phyloP scores from a whole-genome alignment of 202 grass and related monocot genomes.

The Setaria viridis region DNA sequence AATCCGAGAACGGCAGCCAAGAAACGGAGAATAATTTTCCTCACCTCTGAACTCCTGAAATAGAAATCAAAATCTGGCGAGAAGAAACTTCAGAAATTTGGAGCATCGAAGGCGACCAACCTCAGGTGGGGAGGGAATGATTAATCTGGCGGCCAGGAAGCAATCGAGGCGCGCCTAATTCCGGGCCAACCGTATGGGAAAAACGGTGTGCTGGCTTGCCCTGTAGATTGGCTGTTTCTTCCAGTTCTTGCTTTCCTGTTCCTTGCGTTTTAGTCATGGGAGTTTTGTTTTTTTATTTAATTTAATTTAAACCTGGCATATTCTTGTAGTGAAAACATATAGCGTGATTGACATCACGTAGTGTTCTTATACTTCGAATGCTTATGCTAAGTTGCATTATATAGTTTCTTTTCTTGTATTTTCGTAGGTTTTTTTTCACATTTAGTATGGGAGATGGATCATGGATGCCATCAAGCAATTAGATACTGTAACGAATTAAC shows the following conservation, averaged over 20 bases:
- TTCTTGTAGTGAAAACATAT: not conserved
- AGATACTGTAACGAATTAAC: not conserved
- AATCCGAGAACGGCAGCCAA: conserved; percentile 13
- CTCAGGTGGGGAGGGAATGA: not conserved
- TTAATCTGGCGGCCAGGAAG: conserved; percentile 24
- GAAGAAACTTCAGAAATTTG: conserved; percentile 22
- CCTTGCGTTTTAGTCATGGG: conserved; percentile 19
- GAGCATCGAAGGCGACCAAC: conserved; percentile 17
- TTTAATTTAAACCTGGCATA: not conserved
- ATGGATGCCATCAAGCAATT: not conserved
- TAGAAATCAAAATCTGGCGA: conserved; percentile 19
- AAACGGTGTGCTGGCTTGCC: conserved; percentile 49
- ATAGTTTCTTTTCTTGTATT: not conserved
- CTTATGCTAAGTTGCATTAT: not conserved
- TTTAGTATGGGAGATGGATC: not conserved
- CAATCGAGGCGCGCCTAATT: conserved; percentile 17
- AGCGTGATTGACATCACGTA: not conserved
- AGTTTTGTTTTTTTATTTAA: not conserved
- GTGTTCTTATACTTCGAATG: not conserved
- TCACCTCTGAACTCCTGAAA: conserved; percentile 24
- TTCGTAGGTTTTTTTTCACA: not conserved
- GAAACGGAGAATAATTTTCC: not conserved
- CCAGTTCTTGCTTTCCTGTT: conserved; percentile 48
- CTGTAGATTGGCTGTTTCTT: conserved; percentile 46
- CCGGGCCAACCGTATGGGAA: conserved; percentile 22